Base-by-base conservation (phyloP, 129 eudicot species). In the Lactuca saligna region DNA sequence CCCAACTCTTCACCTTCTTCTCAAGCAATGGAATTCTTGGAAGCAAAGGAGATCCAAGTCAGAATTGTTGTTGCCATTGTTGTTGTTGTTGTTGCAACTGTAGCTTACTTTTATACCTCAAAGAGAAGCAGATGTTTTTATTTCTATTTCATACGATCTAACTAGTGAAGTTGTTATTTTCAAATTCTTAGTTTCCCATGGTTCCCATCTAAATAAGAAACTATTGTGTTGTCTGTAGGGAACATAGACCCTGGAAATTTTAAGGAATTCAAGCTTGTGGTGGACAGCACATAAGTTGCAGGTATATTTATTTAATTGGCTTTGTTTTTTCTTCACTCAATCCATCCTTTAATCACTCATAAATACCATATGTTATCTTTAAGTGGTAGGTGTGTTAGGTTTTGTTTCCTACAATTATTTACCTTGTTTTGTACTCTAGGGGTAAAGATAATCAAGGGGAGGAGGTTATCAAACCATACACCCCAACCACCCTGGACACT, bases 281-380 rank as follows among this genome's bases (percentile, higher is more conserved):
- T 37, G 98, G 98, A 75, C 96, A 89, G 29, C 97, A 93, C 82
- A 89, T 93, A 44, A 86, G 98, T 75, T 92, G 98, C 98, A 88
- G 84, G 98, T 88, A 56, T 44, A 38, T 61, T 69, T 34, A 46
- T 46, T 1, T 46, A 7, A 20, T 20, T 20, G 20, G 20, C 20
- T 20, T 20, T 20, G 20, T 20, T 20, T 13, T 57, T 49, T 5
- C 9, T 42, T 56, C 32, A 50, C 49, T 71, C 13, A 64, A 54
- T 3, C 0, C 3, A 0, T 20, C 20, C 20, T 20, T 20, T 20
- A 20, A 0, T 20, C 20, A 1, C 20, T 20, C 3, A 46, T 12
- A 46, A 46, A 10, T 12, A 42, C 2, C 2, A 1, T 9, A 42
- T 6, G 8, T 35, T 70, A n/a, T 66, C 57, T 66, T 35, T 31